phyloP scores from a whole-genome alignment of 768 basidiomycete genomes.

The Serendipita sp. region DNA sequence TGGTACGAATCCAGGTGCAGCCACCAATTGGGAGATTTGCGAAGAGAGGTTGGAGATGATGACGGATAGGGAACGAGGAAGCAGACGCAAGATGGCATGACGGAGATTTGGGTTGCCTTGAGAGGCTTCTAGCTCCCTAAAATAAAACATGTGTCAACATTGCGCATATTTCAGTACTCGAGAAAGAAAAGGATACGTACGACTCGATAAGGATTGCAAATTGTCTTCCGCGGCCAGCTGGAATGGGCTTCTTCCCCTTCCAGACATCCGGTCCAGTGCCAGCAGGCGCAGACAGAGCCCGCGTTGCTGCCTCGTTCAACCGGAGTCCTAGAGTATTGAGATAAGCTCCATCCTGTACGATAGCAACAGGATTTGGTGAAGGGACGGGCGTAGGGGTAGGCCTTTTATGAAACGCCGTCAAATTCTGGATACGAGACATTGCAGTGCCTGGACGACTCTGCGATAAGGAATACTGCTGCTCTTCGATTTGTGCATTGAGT shows the following conservation, averaged over 20 bases:
- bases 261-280: slow-evolving; percentile 38
- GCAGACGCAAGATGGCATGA: slow-evolving; percentile 51
- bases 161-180: slow-evolving; percentile 9
- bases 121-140: slow-evolving; percentile 53
- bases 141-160: slow-evolving; percentile 10
- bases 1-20: slow-evolving; percentile 43
- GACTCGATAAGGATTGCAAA: slow-evolving; percentile 53
- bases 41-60: slow-evolving; percentile 53
- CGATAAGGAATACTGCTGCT: slow-evolving; percentile 4
- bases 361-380: slow-evolving; percentile 20
- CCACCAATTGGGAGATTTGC: slow-evolving; percentile 47
- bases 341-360: slow-evolving; percentile 66
- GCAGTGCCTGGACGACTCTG: slow-evolving; percentile 26
- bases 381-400: slow-evolving; percentile 28
- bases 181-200: slow-evolving; percentile 29
- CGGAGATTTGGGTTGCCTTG: slow-evolving; percentile 47
- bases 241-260: slow-evolving; percentile 53
- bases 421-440: slow-evolving; percentile 11
- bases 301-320: slow-evolving; percentile 68
- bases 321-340: slow-evolving; percentile 60
- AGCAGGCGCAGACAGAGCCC: slow-evolving; percentile 49
- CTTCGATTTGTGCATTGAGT: slow-evolving; percentile 14
- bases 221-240: slow-evolving; percentile 51
- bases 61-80: slow-evolving; percentile 65
- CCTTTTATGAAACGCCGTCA: slow-evolving; percentile 42